Evolutionary conservation across 129 eudicot genomes (phyloP), one percentile per base, ranked within the genome.

Genomic region (Erigeron canadensis): DNA sequence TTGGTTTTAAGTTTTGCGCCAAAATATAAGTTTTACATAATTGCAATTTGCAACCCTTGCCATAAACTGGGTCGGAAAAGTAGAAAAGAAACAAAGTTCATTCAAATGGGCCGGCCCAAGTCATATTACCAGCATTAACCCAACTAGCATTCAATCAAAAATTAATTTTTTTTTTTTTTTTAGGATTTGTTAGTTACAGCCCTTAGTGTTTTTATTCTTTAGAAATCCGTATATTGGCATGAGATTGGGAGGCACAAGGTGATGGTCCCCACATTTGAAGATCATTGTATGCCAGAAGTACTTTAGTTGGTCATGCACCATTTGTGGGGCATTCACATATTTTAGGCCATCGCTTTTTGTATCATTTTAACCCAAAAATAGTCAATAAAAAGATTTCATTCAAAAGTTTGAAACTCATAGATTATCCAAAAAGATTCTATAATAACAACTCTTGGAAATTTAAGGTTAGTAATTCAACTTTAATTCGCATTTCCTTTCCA

Each of bases 321-420:
- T 39, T 44, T 76, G 74, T 75, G 87, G 81, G 83, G 73, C 55
- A 16, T 75, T 72, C 71, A 71, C 75, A 46, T 79, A 60, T 58
- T 60, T 59, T 71, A 63, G 65, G 76, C 86, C 81, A 75, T 37
- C 10, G 22, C 38, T 65, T 82, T 55, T 17, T 73, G n/a, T 12
- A 55, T 51, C 59, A 15, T 73, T 63, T 69, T 19, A 48, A 74
- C 59, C 73, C 79, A 48, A 53, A 42, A 51, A 70, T 78, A 61
- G 79, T 74, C 63, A 28, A 63, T n/a, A 75, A 66, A 69, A 2
- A 47, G 48, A 28, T 28, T 4, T 8, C 5, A 62, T 65, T 47
- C 63, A 43, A 45, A 82, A 45, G 47, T 69, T 56, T 18, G 12
- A 42, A 37, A 39, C 38, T 28, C 66, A 74, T 10, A 6, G 4